Percentiles rank a stretch among this genome's conserved stretches.
Evolutionary conservation across 1,139 yeast genomes (phyloP).

Genomic region (Blastobotrys elegans): DNA sequence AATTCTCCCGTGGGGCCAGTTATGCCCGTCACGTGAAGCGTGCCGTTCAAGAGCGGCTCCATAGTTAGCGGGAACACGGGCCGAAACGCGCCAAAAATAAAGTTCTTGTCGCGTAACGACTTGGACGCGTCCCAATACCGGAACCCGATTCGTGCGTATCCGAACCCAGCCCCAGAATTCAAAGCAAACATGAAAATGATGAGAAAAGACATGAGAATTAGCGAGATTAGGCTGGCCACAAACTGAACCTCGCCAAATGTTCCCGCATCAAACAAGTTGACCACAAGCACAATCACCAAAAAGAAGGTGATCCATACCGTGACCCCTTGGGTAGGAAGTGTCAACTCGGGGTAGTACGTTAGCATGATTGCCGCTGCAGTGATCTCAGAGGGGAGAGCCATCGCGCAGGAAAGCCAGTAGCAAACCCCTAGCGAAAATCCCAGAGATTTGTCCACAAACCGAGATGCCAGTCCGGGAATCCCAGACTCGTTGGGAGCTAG

Average conservation of each 20-base stretch:
- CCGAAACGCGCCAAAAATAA: conserved; percentile 67
- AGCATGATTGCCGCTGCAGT: conserved; percentile 76
- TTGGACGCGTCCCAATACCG: conserved; percentile 55
- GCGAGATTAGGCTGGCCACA: conserved; percentile 53
- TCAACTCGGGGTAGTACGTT: conserved; percentile 54
- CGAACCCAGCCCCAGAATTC: conserved; percentile 44
- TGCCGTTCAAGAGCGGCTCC: conserved; percentile 17
- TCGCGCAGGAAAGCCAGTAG: conserved; percentile 68
- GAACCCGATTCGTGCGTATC: conserved; percentile 48
- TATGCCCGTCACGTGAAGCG: conserved; percentile 40
- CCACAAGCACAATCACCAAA: conserved; percentile 43
- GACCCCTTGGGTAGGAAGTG: conserved; percentile 48
- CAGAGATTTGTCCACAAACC: conserved; percentile 81
- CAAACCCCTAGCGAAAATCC: conserved; percentile 79
- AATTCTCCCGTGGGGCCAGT: conserved; percentile 63
- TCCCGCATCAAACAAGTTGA: conserved; percentile 63
- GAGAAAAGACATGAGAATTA: conserved; percentile 50
- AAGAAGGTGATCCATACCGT: conserved; percentile 68
- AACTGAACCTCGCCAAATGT: conserved; percentile 75
- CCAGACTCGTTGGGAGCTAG: conserved; percentile 79
- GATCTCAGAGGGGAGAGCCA: conserved; percentile 74
- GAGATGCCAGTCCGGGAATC: conserved; percentile 50
- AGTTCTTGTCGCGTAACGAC: conserved; percentile 45
- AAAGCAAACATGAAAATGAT: conserved; percentile 61
- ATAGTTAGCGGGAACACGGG: conserved; percentile 50